Evolutionary conservation across 495 filamentous ascomycete genomes (phyloP), one percentile per base, ranked within the genome.

Genomic region (Thermothielavioides terrestris): DNA sequence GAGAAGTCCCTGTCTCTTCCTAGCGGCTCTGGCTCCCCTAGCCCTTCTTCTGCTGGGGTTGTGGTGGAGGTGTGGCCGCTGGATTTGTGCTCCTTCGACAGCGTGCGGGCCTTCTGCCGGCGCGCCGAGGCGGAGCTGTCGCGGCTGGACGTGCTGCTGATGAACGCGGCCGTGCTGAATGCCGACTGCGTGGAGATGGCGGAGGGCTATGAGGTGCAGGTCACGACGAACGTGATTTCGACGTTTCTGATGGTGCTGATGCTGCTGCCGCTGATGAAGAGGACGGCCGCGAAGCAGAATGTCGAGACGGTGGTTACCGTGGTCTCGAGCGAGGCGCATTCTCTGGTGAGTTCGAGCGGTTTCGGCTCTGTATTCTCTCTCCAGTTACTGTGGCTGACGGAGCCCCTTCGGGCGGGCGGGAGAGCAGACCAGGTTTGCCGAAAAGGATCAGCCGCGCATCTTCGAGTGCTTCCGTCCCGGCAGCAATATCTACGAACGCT

Each of bases 1-100:
- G 51, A 69, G 51, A 21, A 51, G 0, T 54, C 44, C 3, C 8
- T 37, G n/a, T n/a, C n/a, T n/a, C n/a, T n/a, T n/a, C n/a, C n/a
- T n/a, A n/a, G n/a, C n/a, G n/a, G n/a, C n/a, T n/a, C n/a, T n/a
- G n/a, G n/a, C n/a, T n/a, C n/a, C n/a, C n/a, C n/a, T 15, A 6
- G 58, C 31, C 66, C 68, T 18, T 46, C 57, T 32, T 55, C 60
- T 17, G 23, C 50, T 4, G 48, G 51, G 31, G 63, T 14, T 9
- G 15, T 69, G 25, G 68, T 69, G 25, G 68, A 81, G 39, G 75
- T 82, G 11, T 80, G 77, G 74, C 59, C 69, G 22, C 57, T 85
- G 0, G 81, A 84, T 45, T 69, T 83, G 42, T 61, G 62, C n/a
- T 68, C 68, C 1, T 77, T 75, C 36, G 68, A 65, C n/a, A 69